Base-by-base conservation (phyloP, 805 yeast genomes). In the Candida ficus region DNA sequence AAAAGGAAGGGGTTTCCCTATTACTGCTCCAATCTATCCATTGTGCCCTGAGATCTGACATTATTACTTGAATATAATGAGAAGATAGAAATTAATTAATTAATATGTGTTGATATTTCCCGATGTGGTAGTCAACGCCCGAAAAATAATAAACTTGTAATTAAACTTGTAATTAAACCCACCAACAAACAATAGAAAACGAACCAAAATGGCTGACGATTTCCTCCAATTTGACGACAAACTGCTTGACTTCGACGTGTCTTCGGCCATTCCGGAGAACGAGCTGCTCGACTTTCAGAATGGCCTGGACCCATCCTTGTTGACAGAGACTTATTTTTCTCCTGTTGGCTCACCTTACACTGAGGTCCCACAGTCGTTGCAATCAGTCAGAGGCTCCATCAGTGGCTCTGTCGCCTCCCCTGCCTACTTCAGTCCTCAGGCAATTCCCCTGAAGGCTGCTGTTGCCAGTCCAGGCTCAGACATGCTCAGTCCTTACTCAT, bases 1-100 rank as follows among this genome's bases (percentile, higher is more conserved):
- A n/a, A n/a, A 41, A 66, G 63, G 22, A 63, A 43, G 1, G 67
- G 58, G 48, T 56, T 62, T 43, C 38, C 57, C 43, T 38, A 21
- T 44, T 54, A 53, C 40, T 32, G 13, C 63, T 60, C 72, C 72
- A 68, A 19, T 61, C 58, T 35, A 58, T 59, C 50, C 68, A 56
- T 14, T 70, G 69, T 32, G 65, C 67, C 39, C 71, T 53, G 9
- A 68, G 52, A 22, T 57, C 49, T 9, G 56, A 44, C 31, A 29
- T 29, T 8, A 7, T 28, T 6, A 26, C 14, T n/a, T n/a, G n/a
- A n/a, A n/a, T n/a, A n/a, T n/a, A n/a, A n/a, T n/a, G n/a, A n/a
- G n/a, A n/a, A n/a, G n/a, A n/a, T n/a, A n/a, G n/a, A n/a, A n/a
- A n/a, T n/a, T n/a, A n/a, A n/a, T n/a, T n/a, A n/a, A n/a, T n/a